Percentiles rank a stretch among this genome's conserved stretches.
These are phyloP conservation scores for Gardenia jasminoides DNA, from an alignment of 257 asterid species.

Conservation along the genomic window DNA sequence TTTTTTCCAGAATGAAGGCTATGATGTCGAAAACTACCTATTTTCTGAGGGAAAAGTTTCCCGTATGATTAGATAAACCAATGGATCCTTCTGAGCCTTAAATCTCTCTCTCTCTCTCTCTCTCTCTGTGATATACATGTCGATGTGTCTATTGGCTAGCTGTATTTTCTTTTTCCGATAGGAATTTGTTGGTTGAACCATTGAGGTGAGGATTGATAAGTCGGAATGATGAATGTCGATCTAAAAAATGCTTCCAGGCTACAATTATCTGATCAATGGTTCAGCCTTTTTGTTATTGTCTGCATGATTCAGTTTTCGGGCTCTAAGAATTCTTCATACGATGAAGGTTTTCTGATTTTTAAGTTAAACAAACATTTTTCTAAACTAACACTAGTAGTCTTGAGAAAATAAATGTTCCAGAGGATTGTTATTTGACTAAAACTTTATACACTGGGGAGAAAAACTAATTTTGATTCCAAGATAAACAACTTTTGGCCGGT, in stretches of 20 bases:
- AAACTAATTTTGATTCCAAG: too few relatives aligned
- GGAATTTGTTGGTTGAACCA: constrained; percentile 14
- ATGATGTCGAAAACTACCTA: constrained; percentile 77
- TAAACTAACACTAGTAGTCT: too few relatives aligned
- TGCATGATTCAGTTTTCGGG: neutral
- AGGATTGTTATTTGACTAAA: too few relatives aligned
- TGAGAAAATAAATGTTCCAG: too few relatives aligned
- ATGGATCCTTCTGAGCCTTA: constrained; percentile 93
- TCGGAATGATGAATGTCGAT: constrained; percentile 49
- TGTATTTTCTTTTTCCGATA: neutral
- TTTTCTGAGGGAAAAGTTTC: constrained; percentile 52
- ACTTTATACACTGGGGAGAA: too few relatives aligned
- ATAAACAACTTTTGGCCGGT: too few relatives aligned
- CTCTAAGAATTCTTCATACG: too few relatives aligned
- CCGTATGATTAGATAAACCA: constrained; percentile 67
- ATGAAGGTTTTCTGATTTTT: too few relatives aligned
- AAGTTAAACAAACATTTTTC: too few relatives aligned
- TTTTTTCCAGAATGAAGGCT: constrained; percentile 27
- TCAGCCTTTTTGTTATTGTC: neutral
- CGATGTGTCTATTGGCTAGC: neutral
- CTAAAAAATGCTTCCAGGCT: constrained; percentile 58
- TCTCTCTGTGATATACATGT: neutral
- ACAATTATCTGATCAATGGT: constrained; percentile 84
- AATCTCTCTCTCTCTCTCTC: neutral
- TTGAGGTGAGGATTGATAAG: constrained; percentile 46